A percentile compares a stretch with the other conserved stretches of the same genome.
Conservation (phyloP, 768 basidiomycete genomes). For the Exsudoporus frostii region DNA sequence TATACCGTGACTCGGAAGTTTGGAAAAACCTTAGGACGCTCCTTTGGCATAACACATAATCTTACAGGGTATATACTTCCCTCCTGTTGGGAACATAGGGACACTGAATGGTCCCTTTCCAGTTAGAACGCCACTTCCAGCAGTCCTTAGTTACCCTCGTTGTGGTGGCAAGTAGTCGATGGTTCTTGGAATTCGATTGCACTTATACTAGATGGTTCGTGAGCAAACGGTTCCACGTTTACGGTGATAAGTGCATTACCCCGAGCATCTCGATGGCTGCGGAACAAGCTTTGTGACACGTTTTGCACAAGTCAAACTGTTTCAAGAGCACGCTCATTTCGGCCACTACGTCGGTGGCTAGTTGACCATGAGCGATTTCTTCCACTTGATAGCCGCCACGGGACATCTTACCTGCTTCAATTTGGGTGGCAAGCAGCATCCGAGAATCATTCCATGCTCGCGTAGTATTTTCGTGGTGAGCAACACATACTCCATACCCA, state of each 20-base stretch:
- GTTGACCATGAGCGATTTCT: constrained; percentile 6
- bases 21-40: constrained; percentile 84
- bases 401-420: constrained; percentile 48
- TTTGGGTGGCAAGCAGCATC: constrained; percentile 40
- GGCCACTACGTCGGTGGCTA: constrained; percentile 63
- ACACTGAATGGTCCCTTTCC: not conserved
- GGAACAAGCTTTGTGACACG: constrained; percentile 56
- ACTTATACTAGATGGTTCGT: constrained; percentile 53
- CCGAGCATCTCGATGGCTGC: constrained; percentile 70
- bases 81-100: not conserved
- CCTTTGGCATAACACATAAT: constrained; percentile 84
- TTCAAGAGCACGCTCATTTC: constrained; percentile 58
- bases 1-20: constrained; percentile 88
- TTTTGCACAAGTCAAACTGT: constrained; percentile 46
- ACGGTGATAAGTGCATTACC: constrained; percentile 35
- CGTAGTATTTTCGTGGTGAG: constrained; percentile 45
- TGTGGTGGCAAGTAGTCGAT: constrained; percentile 42
- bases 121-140: constrained; percentile 6
- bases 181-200: constrained; percentile 48
- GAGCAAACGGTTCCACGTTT: constrained; percentile 1
- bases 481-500: constrained; percentile 62
- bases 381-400: not conserved
- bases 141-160: constrained; percentile 20
- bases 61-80: constrained; percentile 6
- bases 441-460: constrained; percentile 53